phyloP scores from a whole-genome alignment of 2,329 filamentous ascomycete species.

The Claviceps maximensis region DNA sequence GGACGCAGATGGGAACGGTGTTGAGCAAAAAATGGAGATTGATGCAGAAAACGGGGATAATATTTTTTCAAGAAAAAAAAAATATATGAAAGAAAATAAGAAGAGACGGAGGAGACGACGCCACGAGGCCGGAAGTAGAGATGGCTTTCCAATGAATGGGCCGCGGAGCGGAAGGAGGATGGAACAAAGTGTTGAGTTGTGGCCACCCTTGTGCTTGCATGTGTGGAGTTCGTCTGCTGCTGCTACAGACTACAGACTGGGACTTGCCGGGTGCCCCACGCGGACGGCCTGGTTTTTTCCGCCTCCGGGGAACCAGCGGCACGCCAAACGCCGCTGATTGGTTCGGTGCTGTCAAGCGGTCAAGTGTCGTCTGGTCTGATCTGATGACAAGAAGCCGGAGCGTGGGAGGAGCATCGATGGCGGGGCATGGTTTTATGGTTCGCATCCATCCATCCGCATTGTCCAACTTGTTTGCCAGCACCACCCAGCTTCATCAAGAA shows the following conservation, averaged over 20 bases:
- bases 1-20: not conserved
- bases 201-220: not conserved
- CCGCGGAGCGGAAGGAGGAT: not conserved
- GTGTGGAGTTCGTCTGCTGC: not conserved
- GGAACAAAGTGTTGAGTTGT: not conserved
- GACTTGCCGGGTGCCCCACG: not conserved
- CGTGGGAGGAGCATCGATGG: not conserved
- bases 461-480: not conserved
- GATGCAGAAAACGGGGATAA: not conserved
- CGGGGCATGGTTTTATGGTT: not conserved
- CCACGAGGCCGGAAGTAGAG: not conserved
- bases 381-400: no score
- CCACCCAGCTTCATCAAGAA: not conserved
- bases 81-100: not conserved
- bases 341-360: not conserved
- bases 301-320: not conserved
- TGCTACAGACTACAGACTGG: no score
- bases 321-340: not conserved
- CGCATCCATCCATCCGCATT: not conserved
- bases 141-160: not conserved
- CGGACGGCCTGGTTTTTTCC: slow-evolving; percentile 4
- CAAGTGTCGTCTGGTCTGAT: no score
- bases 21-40: not conserved
- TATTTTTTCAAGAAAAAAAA: not conserved
- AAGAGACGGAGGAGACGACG: not conserved